A percentile compares a stretch with the other conserved stretches of the same genome.
phyloP scores from a whole-genome alignment of 1,284 basidiomycete genomes.

The Naganishia sp. region DNA sequence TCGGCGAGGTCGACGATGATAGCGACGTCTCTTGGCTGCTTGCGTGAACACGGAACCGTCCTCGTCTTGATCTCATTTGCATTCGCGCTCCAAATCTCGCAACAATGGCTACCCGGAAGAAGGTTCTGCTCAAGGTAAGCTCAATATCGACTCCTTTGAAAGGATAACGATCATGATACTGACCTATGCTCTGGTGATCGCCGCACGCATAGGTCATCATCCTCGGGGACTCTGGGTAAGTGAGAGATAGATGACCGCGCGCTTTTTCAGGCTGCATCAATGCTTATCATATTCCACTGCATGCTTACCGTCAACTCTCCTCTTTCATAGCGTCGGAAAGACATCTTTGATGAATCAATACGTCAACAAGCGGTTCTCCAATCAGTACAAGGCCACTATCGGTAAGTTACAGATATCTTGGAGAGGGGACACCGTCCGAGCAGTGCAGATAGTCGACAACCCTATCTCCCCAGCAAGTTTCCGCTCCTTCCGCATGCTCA shows the following conservation, averaged over 20 bases:
- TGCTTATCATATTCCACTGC: constrained; percentile 5
- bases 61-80: too few relatives aligned
- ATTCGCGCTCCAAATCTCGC: neutral
- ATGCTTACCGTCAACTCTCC: constrained; percentile 18
- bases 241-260: constrained; percentile 37
- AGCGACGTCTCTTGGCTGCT: too few relatives aligned
- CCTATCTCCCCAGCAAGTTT: neutral
- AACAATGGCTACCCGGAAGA: constrained; percentile 61
- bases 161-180: too few relatives aligned
- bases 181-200: too few relatives aligned
- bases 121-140: constrained; percentile 88
- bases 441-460: neutral
- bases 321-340: constrained; percentile 81
- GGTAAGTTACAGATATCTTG: constrained; percentile 56
- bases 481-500: constrained; percentile 36
- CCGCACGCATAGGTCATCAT: constrained; percentile 77
- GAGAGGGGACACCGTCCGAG: neutral
- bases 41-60: too few relatives aligned
- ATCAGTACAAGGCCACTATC: constrained; percentile 99
- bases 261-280: neutral
- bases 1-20: neutral
- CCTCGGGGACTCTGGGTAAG: constrained; percentile 93
- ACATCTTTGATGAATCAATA: constrained; percentile 99
- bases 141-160: too few relatives aligned
- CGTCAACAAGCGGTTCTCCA: constrained; percentile 99